Evolutionary conservation across 116 monocot genomes (phyloP).

Genomic region (Trichopus zeylanicus): DNA sequence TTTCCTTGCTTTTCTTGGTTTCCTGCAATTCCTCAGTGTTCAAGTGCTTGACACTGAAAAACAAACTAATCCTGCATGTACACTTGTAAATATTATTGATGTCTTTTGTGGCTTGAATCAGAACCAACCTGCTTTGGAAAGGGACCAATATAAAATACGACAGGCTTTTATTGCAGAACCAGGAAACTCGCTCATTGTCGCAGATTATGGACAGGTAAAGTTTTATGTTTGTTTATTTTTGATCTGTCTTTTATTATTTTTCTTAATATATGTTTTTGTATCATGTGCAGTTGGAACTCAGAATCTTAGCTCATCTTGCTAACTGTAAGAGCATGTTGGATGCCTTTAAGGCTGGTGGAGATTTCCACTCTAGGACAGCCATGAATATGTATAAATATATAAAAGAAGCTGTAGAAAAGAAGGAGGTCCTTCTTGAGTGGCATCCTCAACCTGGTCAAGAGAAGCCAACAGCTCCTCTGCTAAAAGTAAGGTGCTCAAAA

Average conservation of each 20-base stretch:
- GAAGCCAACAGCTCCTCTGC: conserved; percentile 80
- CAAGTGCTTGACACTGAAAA: background rate
- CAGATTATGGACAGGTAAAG: conserved; percentile 95
- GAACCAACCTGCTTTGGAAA: conserved; percentile 98
- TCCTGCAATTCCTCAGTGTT: background rate
- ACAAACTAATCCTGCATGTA: too few species aligned
- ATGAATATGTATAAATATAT: conserved; percentile 96
- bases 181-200: conserved; percentile 91
- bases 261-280: background rate
- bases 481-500: conserved; percentile 46
- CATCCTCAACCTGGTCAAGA: conserved; percentile 75
- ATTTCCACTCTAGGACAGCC: conserved; percentile 97
- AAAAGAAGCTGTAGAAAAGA: conserved; percentile 53
- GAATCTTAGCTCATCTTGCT: conserved; percentile 91
- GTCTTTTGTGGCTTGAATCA: conserved; percentile 17
- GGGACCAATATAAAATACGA: conserved; percentile 94
- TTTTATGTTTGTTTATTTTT: background rate
- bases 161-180: conserved; percentile 91
- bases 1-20: too few species aligned
- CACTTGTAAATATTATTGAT: background rate
- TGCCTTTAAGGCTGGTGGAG: conserved; percentile 91
- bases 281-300: conserved; percentile 69
- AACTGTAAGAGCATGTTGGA: conserved; percentile 87
- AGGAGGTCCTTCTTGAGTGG: conserved; percentile 86
- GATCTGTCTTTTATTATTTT: background rate